A percentile compares a stretch with the other conserved stretches of the same genome.
Conservation (phyloP, 495 filamentous ascomycete species). For the Aspergillus baeticus region DNA sequence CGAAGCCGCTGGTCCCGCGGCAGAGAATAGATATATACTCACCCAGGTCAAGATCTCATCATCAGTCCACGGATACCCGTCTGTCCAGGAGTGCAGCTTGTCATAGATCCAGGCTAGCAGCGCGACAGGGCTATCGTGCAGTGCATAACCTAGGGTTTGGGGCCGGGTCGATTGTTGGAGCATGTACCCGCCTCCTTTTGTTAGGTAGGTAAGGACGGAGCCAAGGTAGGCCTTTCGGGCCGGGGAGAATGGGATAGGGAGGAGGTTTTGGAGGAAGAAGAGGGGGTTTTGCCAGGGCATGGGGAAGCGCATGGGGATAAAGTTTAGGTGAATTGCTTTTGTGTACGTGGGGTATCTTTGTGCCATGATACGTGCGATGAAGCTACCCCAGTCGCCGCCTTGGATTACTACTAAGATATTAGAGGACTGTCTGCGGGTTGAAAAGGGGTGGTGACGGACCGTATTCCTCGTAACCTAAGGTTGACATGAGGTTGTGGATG, state of each 20-base stretch:
- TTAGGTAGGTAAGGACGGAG: constrained; percentile 32
- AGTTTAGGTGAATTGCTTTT: constrained; percentile 47
- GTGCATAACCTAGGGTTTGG: constrained; percentile 48
- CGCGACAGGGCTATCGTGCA: constrained; percentile 51
- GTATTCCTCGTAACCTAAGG: constrained; percentile 45
- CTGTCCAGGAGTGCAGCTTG: constrained; percentile 51
- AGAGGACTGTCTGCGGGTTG: not conserved
- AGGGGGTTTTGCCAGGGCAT: constrained; percentile 34
- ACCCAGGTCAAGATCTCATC: constrained; percentile 57
- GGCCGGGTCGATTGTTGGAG: constrained; percentile 48
- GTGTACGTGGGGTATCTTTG: constrained; percentile 37
- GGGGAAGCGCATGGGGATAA: constrained; percentile 33
- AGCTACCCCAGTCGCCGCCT: constrained; percentile 51
- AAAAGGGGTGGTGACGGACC: constrained; percentile 20
- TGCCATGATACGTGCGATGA: constrained; percentile 42
- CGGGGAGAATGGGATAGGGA: constrained; percentile 36
- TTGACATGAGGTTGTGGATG: constrained; percentile 42
- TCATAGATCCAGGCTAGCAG: constrained; percentile 57
- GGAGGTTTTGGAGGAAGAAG: constrained; percentile 29
- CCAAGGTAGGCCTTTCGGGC: constrained; percentile 33
- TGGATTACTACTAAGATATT: constrained; percentile 34
- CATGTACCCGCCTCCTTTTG: constrained; percentile 42
- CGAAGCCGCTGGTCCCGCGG: constrained; percentile 47
- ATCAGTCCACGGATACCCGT: constrained; percentile 51
- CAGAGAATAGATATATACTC: constrained; percentile 52